Percentiles rank a stretch among this genome's conserved stretches.
These are phyloP conservation scores for Hypoxylon sp. DNA, from an alignment of 2,329 filamentous ascomycete species.

Conservation along the genomic window DNA sequence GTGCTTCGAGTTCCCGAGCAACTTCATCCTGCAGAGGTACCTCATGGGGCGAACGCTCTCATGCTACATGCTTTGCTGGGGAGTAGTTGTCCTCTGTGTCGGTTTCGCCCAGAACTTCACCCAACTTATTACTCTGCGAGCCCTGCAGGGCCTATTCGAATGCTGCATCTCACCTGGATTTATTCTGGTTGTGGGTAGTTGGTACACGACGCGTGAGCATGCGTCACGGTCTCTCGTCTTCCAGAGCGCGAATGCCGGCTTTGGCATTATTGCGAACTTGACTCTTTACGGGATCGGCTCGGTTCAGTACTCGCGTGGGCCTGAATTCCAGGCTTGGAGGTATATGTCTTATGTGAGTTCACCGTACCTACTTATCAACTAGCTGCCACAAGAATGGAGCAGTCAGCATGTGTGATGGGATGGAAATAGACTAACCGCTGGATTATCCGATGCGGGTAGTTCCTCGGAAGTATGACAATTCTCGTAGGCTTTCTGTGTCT, in stretches of 20 bases:
- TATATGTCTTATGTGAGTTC: constrained; percentile 57
- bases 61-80: constrained; percentile 56
- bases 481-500: constrained; percentile 55
- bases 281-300: constrained; percentile 58
- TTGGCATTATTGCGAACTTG: constrained; percentile 56
- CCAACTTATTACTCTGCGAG: constrained; percentile 56
- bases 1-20: constrained; percentile 54
- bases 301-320: constrained; percentile 48
- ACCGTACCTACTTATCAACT: background rate
- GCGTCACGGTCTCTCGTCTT: constrained; percentile 56
- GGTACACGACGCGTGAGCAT: constrained; percentile 59
- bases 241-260: constrained; percentile 58
- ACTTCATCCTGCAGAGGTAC: constrained; percentile 53
- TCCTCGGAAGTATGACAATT: constrained; percentile 56
- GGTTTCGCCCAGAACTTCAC: constrained; percentile 58
- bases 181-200: constrained; percentile 57
- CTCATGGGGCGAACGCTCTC: constrained; percentile 54
- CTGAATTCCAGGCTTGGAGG: constrained; percentile 56
- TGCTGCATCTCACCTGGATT: constrained; percentile 59
- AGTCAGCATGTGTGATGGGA: background rate
- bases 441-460: constrained; percentile 44
- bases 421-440: constrained; percentile 5
- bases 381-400: background rate
- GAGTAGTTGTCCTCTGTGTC: constrained; percentile 57
- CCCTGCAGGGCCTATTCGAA: constrained; percentile 58